Evolutionary conservation across 2,329 filamentous ascomycete species (phyloP).

Genomic region (Cordyceps pruinosa): DNA sequence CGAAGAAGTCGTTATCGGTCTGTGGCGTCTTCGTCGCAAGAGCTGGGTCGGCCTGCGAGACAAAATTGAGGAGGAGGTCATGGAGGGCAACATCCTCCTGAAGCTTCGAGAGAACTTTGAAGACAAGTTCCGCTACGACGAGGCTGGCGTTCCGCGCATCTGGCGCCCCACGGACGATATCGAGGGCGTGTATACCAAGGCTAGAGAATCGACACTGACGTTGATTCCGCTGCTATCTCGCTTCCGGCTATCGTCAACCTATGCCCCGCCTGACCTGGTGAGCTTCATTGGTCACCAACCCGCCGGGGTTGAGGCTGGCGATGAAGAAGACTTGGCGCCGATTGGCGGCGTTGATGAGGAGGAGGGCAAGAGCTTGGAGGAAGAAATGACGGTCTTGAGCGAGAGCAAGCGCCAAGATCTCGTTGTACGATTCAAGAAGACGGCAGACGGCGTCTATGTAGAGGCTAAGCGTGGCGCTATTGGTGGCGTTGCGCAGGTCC

Average conservation of each 20-base stretch:
- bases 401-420: slow-evolving; percentile 88
- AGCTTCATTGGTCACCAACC: slow-evolving; percentile 78
- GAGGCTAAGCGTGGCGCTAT: slow-evolving; percentile 97
- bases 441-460: slow-evolving; percentile 93
- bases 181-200: slow-evolving; percentile 87
- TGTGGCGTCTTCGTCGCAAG: slow-evolving; percentile 89
- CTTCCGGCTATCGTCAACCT: slow-evolving; percentile 72
- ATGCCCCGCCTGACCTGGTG: slow-evolving; percentile 71
- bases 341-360: slow-evolving; percentile 95
- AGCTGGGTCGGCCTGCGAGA: slow-evolving; percentile 86
- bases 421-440: slow-evolving; percentile 94
- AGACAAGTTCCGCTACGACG: slow-evolving; percentile 98
- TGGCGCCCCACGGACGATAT: slow-evolving; percentile 97
- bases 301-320: slow-evolving; percentile 63
- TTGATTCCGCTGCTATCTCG: slow-evolving; percentile 83
- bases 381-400: slow-evolving; percentile 91
- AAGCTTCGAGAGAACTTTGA: slow-evolving; percentile 98
- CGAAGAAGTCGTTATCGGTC: slow-evolving; percentile 84
- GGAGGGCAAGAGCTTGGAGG: slow-evolving; percentile 87
- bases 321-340: slow-evolving; percentile 82
- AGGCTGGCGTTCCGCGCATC: slow-evolving; percentile 87
- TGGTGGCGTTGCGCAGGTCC: slow-evolving; percentile 88
- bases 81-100: slow-evolving; percentile 91
- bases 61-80: slow-evolving; percentile 94
- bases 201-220: slow-evolving; percentile 83